A percentile compares a stretch with the other conserved stretches of the same genome.
These are phyloP conservation scores for Xylariaceae sp. DNA, from an alignment of 2,329 filamentous ascomycete genomes.

Conservation along the genomic window DNA sequence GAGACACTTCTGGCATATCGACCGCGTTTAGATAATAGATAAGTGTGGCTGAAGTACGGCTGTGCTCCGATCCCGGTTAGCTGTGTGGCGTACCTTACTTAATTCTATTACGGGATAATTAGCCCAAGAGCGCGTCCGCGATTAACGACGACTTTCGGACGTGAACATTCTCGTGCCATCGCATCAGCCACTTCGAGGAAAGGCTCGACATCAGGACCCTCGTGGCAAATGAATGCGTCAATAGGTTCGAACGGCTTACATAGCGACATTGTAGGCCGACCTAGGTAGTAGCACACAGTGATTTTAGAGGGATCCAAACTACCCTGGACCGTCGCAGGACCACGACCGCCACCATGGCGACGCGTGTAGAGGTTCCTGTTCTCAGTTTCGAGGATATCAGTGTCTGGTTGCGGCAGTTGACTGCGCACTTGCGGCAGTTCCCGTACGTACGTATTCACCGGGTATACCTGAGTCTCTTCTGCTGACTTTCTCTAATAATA, in stretches of 20 bases:
- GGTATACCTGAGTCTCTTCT: not conserved
- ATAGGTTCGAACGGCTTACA: not conserved
- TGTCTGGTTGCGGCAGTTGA: conserved; percentile 25
- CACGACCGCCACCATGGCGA: conserved; percentile 11
- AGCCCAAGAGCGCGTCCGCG: too few species aligned
- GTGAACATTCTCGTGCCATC: conserved; percentile 15
- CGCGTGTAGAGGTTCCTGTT: conserved; percentile 11
- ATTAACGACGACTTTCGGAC: too few species aligned
- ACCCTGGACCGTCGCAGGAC: not conserved
- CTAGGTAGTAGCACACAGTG: not conserved
- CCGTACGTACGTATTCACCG: conserved; percentile 22
- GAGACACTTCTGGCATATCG: too few species aligned
- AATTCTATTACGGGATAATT: too few species aligned
- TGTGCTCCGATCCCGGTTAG: too few species aligned
- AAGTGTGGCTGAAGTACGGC: too few species aligned
- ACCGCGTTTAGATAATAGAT: too few species aligned
- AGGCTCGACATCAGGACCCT: not conserved
- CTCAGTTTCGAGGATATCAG: conserved; percentile 19
- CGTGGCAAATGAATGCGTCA: conserved; percentile 10
- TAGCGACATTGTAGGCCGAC: not conserved
- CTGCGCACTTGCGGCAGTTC: conserved; percentile 24
- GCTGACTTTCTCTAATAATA: not conserved
- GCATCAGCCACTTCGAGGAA: not conserved
- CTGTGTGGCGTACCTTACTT: too few species aligned
- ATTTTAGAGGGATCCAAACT: not conserved